Base-by-base conservation (phyloP, 2,329 filamentous ascomycete species). In the Beauveria varroae region DNA sequence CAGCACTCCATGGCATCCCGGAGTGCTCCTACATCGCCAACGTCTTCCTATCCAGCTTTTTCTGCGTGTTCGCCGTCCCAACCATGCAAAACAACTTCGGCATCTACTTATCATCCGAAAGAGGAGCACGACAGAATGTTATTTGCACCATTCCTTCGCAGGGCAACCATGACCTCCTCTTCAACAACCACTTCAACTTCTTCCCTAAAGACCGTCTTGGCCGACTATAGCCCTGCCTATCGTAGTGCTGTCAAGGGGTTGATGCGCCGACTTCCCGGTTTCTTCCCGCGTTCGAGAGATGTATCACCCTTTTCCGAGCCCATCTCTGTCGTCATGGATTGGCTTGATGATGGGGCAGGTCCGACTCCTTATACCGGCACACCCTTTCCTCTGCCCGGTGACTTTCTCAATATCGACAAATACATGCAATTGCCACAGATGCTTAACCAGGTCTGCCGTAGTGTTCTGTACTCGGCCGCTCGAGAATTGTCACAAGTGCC, bases 331-430 rank as follows among this genome's bases (percentile, higher is more conserved):
- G 59, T 63, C 24, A 28, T 61, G 14, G 67, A 65, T 9, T 74
- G 70, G 73, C 63, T 69, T 16, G 66, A 68, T 53, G 73, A 74
- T 20, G 63, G 65, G 0, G 67, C 70, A 16, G 68, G 69, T 3
- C 69, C 71, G 1, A 62, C 57, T 0, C 46, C 49, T 7, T 63
- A 68, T 7, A 57, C 63, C 7, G 63, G 59, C 26, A 56, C 63
- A 1, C 71, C 71, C 4, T 67, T 67, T 43, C 72, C 76, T 5
- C 66, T 84, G 5, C 79, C 82, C 0, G 80, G 81, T 22, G 80
- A 84, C 64, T 81, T 81, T 43, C 69, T 84, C 7, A 72, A 67
- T n/a, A 64, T 75, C 20, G 68, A 70, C 14, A 50, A 65, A 0
- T 63, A 69, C 3, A 43, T 67, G 10, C 41, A 57, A 72, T 49